These are phyloP conservation scores for Fusarium coffeatum DNA, from an alignment of 2,329 filamentous ascomycete species.

Conservation along the genomic window DNA sequence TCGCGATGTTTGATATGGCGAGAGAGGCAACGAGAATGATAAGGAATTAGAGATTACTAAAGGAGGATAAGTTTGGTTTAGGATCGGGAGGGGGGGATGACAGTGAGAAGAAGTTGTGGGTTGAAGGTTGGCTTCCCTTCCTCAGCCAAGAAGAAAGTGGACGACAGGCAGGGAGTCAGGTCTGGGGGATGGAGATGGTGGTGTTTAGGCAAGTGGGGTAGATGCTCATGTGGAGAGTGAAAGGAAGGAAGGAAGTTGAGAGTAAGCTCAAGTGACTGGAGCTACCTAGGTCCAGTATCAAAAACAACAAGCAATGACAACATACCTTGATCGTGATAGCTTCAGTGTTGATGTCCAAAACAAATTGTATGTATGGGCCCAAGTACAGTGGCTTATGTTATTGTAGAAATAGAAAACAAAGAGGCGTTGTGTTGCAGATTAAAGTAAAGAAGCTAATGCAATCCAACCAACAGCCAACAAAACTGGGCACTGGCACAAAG, in stretches of 20 bases:
- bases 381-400: neutral
- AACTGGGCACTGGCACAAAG: conserved; percentile 30
- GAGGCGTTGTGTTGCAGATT: neutral
- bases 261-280: conserved; percentile 31
- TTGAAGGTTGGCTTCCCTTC: neutral
- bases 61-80: neutral
- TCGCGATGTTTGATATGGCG: neutral
- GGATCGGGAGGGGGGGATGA: neutral
- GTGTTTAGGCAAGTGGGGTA: conserved; percentile 38
- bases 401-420: neutral
- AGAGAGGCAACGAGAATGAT: neutral
- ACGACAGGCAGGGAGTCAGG: conserved; percentile 25
- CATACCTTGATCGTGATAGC: neutral
- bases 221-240: conserved; percentile 33
- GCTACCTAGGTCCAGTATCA: neutral
- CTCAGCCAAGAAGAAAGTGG: conserved; percentile 19
- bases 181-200: conserved; percentile 30
- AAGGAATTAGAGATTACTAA: conserved; percentile 8
- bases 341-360: neutral
- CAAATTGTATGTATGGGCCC: neutral
- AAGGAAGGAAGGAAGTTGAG: conserved; percentile 27
- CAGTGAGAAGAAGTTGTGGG: neutral
- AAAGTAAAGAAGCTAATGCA: neutral
- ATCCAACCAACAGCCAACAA: conserved; percentile 21
- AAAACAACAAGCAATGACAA: neutral